Conservation (phyloP, 805 yeast species). For the Ogataea methanolica region DNA sequence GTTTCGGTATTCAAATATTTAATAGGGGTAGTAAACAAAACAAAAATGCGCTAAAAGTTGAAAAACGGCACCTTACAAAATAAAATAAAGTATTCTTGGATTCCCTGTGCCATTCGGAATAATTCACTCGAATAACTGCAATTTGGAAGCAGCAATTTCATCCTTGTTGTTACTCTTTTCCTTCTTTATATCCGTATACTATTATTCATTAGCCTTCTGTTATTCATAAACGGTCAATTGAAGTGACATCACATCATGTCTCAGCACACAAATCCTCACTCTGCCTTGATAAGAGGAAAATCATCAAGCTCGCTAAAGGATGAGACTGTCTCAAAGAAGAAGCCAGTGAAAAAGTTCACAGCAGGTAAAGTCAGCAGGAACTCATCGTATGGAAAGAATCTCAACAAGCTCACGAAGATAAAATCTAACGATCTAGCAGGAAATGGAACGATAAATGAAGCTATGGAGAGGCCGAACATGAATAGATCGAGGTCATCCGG, state of each 20-base stretch:
- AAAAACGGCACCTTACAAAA: too few species aligned
- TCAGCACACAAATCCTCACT: constrained; percentile 6
- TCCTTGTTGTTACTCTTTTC: too few species aligned
- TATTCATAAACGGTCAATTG: neutral
- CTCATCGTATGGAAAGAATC: constrained; percentile 31
- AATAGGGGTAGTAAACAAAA: too few species aligned
- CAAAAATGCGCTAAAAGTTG: too few species aligned
- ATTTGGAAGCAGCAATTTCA: too few species aligned
- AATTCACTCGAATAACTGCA: too few species aligned
- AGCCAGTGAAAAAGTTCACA: constrained; percentile 28
- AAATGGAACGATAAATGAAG: constrained; percentile 5
- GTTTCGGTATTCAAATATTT: too few species aligned
- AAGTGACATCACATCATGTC: constrained; percentile 5
- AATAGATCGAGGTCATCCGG: constrained; percentile 24
- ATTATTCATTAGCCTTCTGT: too few species aligned
- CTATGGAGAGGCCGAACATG: constrained; percentile 19
- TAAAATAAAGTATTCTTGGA: too few species aligned
- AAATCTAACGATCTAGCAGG: constrained; percentile 23
- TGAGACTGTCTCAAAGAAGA: constrained; percentile 20
- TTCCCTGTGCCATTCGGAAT: too few species aligned
- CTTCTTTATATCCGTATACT: too few species aligned
- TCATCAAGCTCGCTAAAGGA: constrained; percentile 25
- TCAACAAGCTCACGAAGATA: constrained; percentile 30
- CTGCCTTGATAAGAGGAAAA: constrained; percentile 19
- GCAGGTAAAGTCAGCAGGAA: constrained; percentile 31